phyloP scores from a whole-genome alignment of 192 early-diverging fungal genomes.

The Spizellomyces sp. region DNA sequence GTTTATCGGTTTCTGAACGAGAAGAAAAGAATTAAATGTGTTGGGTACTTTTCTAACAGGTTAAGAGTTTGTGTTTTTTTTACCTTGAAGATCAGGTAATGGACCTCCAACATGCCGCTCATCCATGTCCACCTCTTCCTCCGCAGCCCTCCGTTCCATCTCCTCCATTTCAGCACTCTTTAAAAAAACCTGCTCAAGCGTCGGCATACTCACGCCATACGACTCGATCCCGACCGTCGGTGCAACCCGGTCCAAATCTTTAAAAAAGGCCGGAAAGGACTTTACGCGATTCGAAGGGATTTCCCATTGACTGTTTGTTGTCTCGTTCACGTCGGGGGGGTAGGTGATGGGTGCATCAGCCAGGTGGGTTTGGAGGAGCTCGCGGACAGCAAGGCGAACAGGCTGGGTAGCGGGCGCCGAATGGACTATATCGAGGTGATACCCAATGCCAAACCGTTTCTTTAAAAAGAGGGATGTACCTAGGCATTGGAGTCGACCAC shows the following conservation, averaged over 20 bases:
- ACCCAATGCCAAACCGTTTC: constrained; percentile 68
- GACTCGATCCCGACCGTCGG: constrained; percentile 29
- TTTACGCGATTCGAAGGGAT: no score
- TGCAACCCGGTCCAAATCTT: neutral
- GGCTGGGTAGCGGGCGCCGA: neutral
- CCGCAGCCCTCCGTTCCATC: constrained; percentile 19
- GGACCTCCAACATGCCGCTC: constrained; percentile 14
- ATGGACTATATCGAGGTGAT: constrained; percentile 46
- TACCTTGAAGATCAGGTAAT: no score
- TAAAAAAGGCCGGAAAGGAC: no score
- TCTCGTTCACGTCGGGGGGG: no score
- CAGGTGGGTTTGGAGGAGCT: no score
- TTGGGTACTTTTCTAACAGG: no score
- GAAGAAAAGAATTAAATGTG: neutral
- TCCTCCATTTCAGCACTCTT: constrained; percentile 40
- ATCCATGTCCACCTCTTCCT: constrained; percentile 12
- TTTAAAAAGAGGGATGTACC: constrained; percentile 68
- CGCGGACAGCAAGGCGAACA: no score
- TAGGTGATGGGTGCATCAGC: no score
- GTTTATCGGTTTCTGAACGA: neutral
- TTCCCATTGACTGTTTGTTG: no score
- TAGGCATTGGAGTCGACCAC: constrained; percentile 62
- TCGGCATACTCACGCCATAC: constrained; percentile 61
- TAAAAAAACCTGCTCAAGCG: constrained; percentile 66
- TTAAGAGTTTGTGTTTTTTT: no score